These are phyloP conservation scores for Blastomyces silverae DNA, from an alignment of 2,329 filamentous ascomycete genomes.

Conservation along the genomic window DNA sequence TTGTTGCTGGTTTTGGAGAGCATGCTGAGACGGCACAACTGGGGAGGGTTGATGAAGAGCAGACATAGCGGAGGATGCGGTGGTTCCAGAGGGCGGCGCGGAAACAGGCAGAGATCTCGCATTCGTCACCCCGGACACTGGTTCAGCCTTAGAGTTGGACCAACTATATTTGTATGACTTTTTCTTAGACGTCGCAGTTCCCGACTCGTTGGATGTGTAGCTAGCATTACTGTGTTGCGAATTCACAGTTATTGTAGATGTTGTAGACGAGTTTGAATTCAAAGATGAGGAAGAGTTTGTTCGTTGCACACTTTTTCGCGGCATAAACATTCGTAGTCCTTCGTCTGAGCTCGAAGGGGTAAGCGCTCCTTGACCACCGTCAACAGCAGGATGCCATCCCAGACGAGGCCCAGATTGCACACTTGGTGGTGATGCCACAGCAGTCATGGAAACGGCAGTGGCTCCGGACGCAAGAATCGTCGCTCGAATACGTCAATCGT, in stretches of 20 bases:
- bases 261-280: conserved; percentile 55
- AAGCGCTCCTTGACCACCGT: conserved; percentile 54
- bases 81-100: conserved; percentile 51
- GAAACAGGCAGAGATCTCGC: conserved; percentile 57
- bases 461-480: conserved; percentile 2
- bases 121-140: conserved; percentile 56
- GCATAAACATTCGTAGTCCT: conserved; percentile 78
- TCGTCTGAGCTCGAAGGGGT: conserved; percentile 76
- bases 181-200: conserved; percentile 41
- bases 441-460: conserved; percentile 49
- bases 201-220: conserved; percentile 33
- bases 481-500: conserved; percentile 8
- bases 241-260: conserved; percentile 35
- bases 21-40: conserved; percentile 62
- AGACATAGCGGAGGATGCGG: conserved; percentile 56
- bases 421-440: conserved; percentile 58
- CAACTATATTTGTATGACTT: conserved; percentile 51
- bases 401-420: conserved; percentile 55
- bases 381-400: conserved; percentile 54
- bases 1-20: conserved; percentile 55
- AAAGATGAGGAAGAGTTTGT: conserved; percentile 88
- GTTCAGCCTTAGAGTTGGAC: conserved; percentile 60
- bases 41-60: conserved; percentile 57
- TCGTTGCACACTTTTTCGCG: conserved; percentile 77
- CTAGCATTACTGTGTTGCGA: conserved; percentile 35